Percentiles rank a stretch among this genome's conserved stretches.
Evolutionary conservation across 2,329 filamentous ascomycete genomes (phyloP).

Genomic region (Fusarium domesticum): DNA sequence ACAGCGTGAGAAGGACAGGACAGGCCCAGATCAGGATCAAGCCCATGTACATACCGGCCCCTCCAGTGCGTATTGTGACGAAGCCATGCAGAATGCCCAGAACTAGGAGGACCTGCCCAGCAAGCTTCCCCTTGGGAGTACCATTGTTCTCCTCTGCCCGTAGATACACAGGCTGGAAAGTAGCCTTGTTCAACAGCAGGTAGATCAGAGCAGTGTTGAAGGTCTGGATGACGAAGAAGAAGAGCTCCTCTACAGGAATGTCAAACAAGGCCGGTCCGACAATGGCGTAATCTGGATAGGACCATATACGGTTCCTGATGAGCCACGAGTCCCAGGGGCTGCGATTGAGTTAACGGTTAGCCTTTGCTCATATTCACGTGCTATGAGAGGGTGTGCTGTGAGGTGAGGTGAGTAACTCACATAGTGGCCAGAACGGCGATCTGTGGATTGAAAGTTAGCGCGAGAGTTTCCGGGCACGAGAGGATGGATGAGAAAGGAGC

Average conservation of each 20-base stretch:
- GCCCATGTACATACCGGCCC: constrained; percentile 62
- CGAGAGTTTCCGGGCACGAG: neutral
- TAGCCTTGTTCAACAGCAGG: constrained; percentile 61
- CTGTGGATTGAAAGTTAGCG: constrained; percentile 4
- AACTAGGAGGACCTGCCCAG: constrained; percentile 50
- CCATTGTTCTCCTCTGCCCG: neutral
- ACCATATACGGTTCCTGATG: constrained; percentile 66
- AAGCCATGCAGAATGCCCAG: constrained; percentile 44
- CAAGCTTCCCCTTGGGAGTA: constrained; percentile 31
- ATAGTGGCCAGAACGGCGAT: constrained; percentile 63
- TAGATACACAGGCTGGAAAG: constrained; percentile 49
- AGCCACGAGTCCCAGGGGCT: constrained; percentile 73
- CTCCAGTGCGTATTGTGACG: constrained; percentile 43
- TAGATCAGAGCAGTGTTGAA: constrained; percentile 70
- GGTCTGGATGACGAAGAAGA: constrained; percentile 76
- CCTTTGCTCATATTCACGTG: neutral
- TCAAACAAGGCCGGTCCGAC: constrained; percentile 58
- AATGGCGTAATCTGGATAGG: constrained; percentile 64
- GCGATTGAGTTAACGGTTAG: neutral
- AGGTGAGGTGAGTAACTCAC: constrained; percentile 2
- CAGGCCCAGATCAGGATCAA: constrained; percentile 68
- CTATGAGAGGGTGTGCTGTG: neutral
- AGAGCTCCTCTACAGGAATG: constrained; percentile 71
- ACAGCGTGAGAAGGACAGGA: constrained; percentile 57
- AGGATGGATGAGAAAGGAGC: rapidly evolving